phyloP scores from a whole-genome alignment of 768 basidiomycete genomes.

The Trichaptum fuscoviolaceum region DNA sequence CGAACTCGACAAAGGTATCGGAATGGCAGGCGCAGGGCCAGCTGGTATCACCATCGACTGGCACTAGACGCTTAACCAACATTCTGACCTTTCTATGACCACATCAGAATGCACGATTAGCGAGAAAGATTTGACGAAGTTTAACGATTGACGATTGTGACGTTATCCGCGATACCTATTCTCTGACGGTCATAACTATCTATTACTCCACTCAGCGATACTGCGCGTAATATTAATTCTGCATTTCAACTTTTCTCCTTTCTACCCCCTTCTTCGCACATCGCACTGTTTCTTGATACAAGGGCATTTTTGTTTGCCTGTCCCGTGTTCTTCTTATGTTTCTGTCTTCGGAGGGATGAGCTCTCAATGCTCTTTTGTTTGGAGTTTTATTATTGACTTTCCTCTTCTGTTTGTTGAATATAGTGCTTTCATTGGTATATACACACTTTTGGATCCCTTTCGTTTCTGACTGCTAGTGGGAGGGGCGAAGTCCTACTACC shows the following conservation, averaged over 20 bases:
- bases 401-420: not conserved
- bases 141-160: not conserved
- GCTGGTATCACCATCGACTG: conserved; percentile 77
- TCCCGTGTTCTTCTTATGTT: not conserved
- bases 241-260: not conserved
- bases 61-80: conserved; percentile 38
- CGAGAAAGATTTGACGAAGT: not conserved
- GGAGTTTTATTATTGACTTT: not conserved
- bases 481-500: not conserved
- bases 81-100: not conserved
- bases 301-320: not conserved
- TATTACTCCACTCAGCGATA: not conserved
- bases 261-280: not conserved
- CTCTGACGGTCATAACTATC: not conserved
- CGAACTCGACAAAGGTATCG: conserved; percentile 71
- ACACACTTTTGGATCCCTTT: not conserved
- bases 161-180: not conserved
- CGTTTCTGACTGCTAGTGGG: too few relatives aligned
- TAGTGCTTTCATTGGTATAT: not conserved
- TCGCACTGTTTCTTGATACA: not conserved
- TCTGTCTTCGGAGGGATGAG: not conserved
- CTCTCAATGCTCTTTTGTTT: not conserved
- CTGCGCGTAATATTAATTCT: not conserved
- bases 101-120: not conserved
- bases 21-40: conserved; percentile 55